These are phyloP conservation scores for Amoebophrya sp. DNA, from an alignment of 169 alveolate genomes.

Conservation along the genomic window DNA sequence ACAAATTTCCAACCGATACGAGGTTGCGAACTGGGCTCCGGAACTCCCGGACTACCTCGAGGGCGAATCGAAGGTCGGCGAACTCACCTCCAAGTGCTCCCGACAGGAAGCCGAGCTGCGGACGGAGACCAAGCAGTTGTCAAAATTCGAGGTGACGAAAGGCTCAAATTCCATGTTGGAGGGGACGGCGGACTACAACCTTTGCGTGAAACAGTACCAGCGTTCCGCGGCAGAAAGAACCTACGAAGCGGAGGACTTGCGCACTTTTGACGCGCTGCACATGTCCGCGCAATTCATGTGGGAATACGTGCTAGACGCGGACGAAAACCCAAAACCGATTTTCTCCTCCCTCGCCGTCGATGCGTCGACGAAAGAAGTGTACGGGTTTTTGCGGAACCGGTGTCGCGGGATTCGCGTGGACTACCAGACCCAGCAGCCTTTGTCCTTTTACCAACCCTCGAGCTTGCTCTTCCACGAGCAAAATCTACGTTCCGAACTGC, in stretches of 20 bases:
- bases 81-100: neutral
- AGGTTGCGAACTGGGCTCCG: neutral
- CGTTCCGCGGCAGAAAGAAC: neutral
- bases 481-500: neutral
- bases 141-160: neutral
- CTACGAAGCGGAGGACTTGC: constrained; percentile 12
- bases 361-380: neutral
- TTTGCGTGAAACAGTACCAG: constrained; percentile 22
- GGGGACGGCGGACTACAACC: neutral
- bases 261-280: neutral
- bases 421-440: constrained; percentile 1
- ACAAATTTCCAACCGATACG: neutral
- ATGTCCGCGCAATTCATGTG: neutral
- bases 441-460: neutral
- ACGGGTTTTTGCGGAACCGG: neutral
- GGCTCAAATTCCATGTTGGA: too few species aligned
- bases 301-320: neutral
- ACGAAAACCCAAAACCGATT: neutral
- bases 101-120: neutral
- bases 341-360: neutral
- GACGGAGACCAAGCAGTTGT: neutral
- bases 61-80: neutral
- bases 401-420: neutral
- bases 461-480: neutral
- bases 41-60: neutral